Evolutionary conservation across 345 rosid species (phyloP).

Genomic region (Acer campestre): DNA sequence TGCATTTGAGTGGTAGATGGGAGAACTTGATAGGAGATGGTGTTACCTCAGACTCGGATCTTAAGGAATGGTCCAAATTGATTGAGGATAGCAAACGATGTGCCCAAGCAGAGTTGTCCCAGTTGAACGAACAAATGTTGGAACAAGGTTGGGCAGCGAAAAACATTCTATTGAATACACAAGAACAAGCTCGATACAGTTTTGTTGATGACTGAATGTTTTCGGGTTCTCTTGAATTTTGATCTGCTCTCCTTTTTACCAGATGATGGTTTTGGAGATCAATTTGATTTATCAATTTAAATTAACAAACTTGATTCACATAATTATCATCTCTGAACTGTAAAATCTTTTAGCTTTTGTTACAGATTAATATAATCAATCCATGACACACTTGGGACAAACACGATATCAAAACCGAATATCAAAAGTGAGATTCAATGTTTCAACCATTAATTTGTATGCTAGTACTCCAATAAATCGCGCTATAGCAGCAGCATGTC

Average conservation of each 20-base stretch:
- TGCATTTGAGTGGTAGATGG: slow-evolving; percentile 37
- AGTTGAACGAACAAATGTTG: slow-evolving; percentile 51
- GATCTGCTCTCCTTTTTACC: slow-evolving; percentile 10
- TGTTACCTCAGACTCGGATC: slow-evolving; percentile 19
- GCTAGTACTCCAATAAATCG: slow-evolving; percentile 14
- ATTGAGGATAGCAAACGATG: slow-evolving; percentile 42
- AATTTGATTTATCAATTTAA: neutral
- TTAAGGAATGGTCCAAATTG: slow-evolving; percentile 48
- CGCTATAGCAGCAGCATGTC: slow-evolving; percentile 10
- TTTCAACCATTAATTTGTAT: neutral
- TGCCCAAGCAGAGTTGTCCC: slow-evolving; percentile 27
- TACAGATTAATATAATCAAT: neutral
- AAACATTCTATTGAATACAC: slow-evolving; percentile 58
- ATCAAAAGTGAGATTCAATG: neutral
- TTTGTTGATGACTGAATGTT: slow-evolving; percentile 51
- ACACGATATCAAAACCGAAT: neutral
- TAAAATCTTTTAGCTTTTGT: too few relatives aligned
- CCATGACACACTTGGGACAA: neutral
- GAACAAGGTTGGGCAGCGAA: slow-evolving; percentile 67
- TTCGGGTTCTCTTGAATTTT: neutral
- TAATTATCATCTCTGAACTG: neutral
- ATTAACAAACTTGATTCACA: neutral
- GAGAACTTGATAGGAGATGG: slow-evolving; percentile 21
- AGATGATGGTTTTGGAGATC: slow-evolving; percentile 15
- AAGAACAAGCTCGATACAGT: slow-evolving; percentile 65